Evolutionary conservation across 768 basidiomycete genomes (phyloP).

Genomic region (Psilocybe azurescens): DNA sequence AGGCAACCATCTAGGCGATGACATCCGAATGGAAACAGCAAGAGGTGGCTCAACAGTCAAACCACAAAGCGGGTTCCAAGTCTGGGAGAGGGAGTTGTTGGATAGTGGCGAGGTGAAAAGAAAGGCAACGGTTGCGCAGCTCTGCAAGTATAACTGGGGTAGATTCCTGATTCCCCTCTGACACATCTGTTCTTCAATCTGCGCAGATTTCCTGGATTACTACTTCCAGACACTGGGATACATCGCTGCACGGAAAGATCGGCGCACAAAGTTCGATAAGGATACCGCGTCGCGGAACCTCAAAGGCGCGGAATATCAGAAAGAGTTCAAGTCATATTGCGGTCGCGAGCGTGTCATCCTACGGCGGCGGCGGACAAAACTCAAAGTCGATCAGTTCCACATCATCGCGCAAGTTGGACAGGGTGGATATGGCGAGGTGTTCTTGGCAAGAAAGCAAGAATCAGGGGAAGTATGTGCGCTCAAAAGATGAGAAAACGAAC

Average conservation of each 20-base stretch:
- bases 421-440: conserved; percentile 98
- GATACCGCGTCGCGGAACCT: conserved; percentile 77
- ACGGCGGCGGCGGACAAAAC: conserved; percentile 90
- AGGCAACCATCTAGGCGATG: conserved; percentile 48
- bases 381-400: conserved; percentile 94
- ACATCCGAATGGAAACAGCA: conserved; percentile 76
- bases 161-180: conserved; percentile 8
- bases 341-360: conserved; percentile 93
- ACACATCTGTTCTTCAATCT: conserved; percentile 1
- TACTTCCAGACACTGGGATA: conserved; percentile 97
- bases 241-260: conserved; percentile 83
- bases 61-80: conserved; percentile 54
- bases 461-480: conserved; percentile 96
- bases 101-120: conserved; percentile 89
- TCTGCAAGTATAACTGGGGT: conserved; percentile 63
- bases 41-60: conserved; percentile 58
- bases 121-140: conserved; percentile 96
- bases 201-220: conserved; percentile 92
- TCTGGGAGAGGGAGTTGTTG: conserved; percentile 88
- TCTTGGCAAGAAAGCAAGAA: conserved; percentile 92
- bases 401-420: conserved; percentile 99
- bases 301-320: conserved; percentile 58
- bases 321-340: conserved; percentile 92
- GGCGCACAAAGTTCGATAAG: conserved; percentile 80
- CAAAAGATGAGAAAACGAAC: conserved; percentile 98